phyloP scores from a whole-genome alignment of 2,329 filamentous ascomycete species.

The Calonectria fujianensis region DNA sequence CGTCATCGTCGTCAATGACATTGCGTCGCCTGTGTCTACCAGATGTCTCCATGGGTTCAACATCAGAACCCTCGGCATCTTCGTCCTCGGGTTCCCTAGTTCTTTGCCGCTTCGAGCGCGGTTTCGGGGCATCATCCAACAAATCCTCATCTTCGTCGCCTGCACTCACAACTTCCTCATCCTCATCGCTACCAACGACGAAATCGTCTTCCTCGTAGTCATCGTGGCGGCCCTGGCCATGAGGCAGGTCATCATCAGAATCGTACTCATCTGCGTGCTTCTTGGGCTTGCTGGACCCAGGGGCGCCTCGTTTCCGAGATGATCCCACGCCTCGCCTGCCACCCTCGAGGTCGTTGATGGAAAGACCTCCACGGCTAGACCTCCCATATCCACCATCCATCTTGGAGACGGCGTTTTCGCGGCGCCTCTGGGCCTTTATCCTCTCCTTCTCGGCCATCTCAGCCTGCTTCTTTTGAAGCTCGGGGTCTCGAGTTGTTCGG shows the following conservation, averaged over 20 bases:
- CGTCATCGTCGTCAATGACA: conserved; percentile 77
- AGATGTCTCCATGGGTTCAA: conserved; percentile 66
- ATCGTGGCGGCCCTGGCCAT: conserved; percentile 77
- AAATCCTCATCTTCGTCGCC: conserved; percentile 80
- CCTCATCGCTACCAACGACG: conserved; percentile 84
- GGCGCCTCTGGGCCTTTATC: conserved; percentile 78
- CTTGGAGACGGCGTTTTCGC: conserved; percentile 80
- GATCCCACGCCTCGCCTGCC: conserved; percentile 68
- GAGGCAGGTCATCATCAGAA: conserved; percentile 83
- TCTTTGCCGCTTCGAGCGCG: conserved; percentile 70
- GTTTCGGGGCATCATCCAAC: conserved; percentile 70
- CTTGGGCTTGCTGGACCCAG: conserved; percentile 70
- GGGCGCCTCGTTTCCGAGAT: conserved; percentile 72
- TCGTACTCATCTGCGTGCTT: conserved; percentile 80
- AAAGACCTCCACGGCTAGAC: conserved; percentile 75
- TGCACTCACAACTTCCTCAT: conserved; percentile 78
- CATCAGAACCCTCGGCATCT: conserved; percentile 74
- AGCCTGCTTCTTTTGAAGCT: conserved; percentile 83
- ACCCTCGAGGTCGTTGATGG: conserved; percentile 82
- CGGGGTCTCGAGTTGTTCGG: conserved; percentile 82
- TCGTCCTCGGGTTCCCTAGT: conserved; percentile 68
- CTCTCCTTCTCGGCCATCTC: conserved; percentile 85
- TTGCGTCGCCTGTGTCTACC: conserved; percentile 72
- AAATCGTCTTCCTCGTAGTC: conserved; percentile 91
- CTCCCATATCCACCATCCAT: conserved; percentile 75